Evolutionary conservation across 2,329 filamentous ascomycete genomes (phyloP), one percentile per base, ranked within the genome.

Genomic region (Penicillium psychrosexuale): DNA sequence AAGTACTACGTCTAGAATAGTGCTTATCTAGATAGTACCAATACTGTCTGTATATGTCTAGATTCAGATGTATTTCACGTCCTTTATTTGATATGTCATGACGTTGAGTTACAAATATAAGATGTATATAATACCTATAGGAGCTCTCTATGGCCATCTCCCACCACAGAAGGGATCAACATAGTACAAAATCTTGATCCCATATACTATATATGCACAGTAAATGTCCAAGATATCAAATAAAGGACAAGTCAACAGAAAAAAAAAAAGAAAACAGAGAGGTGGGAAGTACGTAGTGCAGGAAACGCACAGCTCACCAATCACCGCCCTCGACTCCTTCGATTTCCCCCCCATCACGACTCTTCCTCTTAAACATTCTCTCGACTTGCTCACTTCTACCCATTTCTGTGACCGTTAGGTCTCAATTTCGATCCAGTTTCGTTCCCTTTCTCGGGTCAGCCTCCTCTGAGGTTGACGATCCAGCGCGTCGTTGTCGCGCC

Each of bases 401-500:
- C 44, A 51, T 50, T 52, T 22, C n/a, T 17, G 24, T 24, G 40
- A 43, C 39, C 47, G 36, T 36, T 39, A 44, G 31, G 42, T 52
- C 38, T 53, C 44, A 47, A 47, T 40, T 51, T 55, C 37, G 36
- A 17, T 40, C 24, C 33, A 47, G 45, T 36, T 42, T 46, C 50
- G 27, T 53, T 46, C 34, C 45, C 34, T 43, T 48, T 19, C 31
- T 46, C 45, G 42, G 45, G 53, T 56, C 56, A 55, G 52, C 56
- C 60, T 59, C 58, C 47, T 46, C 37, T 49, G 58, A 55, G 60
- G 56, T 63, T 61, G 61, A 56, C 55, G 48, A 57, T 61, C 34
- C 48, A 59, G 62, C 60, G 63, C 66, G 65, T 63, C 54, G 53
- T 48, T 56, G 59, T 63, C 65, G 61, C 64, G 64, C 53, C 48